Conservation (phyloP, 108 stramenopile species). For the Fistulifera solaris region DNA sequence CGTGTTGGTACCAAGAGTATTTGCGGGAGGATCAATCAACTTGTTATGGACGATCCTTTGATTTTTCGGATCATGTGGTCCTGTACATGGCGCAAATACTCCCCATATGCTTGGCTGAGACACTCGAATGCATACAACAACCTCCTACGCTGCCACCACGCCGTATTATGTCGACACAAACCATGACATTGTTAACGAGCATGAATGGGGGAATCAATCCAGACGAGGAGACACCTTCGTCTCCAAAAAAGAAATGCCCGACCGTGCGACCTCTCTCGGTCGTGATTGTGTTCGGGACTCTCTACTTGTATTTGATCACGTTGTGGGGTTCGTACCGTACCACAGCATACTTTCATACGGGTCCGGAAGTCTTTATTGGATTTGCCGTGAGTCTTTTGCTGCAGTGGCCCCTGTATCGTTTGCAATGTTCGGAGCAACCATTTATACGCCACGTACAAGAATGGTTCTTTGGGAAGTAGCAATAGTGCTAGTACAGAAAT, state of each 20-base stretch:
- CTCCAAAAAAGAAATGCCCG: not conserved
- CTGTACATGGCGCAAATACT: conserved; percentile 73
- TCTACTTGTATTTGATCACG: conserved; percentile 61
- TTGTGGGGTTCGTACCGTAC: conserved; percentile 56
- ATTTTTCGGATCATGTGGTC: conserved; percentile 85
- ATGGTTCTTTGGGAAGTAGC: too few relatives aligned
- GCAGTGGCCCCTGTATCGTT: conserved; percentile 46
- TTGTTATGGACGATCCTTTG: conserved; percentile 58
- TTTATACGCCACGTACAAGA: too few relatives aligned
- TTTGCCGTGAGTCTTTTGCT: conserved; percentile 55
- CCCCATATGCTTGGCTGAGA: conserved; percentile 53
- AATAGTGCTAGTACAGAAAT: not conserved
- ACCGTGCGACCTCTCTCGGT: conserved; percentile 12
- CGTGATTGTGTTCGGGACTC: conserved; percentile 21
- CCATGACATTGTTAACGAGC: too few relatives aligned
- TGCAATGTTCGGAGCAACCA: conserved; percentile 27
- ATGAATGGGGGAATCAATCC: conserved; percentile 4
- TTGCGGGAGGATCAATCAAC: conserved; percentile 26
- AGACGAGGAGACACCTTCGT: not conserved
- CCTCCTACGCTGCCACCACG: conserved; percentile 35
- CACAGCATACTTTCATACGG: conserved; percentile 66
- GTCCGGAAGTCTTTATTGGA: conserved; percentile 50
- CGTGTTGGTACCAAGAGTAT: conserved; percentile 60
- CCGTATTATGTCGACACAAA: not conserved
- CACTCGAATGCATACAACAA: conserved; percentile 30